Conservation (phyloP, 208 protist genomes). For the Crithidia thermophila region DNA sequence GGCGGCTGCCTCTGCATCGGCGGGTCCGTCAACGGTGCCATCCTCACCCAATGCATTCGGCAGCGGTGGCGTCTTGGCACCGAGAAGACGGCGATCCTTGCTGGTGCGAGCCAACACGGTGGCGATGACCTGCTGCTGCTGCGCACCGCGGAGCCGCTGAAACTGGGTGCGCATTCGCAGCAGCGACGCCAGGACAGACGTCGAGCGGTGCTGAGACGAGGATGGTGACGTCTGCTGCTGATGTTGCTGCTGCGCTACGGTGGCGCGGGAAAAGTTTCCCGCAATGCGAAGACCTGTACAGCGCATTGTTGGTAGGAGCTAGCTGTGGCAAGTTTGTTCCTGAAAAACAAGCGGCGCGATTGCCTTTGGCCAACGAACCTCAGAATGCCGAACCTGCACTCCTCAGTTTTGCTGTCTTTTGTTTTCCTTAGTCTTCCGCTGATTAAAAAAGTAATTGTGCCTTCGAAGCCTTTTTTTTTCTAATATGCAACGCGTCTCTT, state of each 20-base stretch:
- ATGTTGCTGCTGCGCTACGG: neutral
- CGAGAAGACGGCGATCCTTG: constrained; percentile 5
- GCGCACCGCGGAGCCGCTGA: constrained; percentile 24
- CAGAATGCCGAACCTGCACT: too few species aligned
- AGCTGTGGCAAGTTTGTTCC: too few species aligned
- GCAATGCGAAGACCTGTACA: neutral
- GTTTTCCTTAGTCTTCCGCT: too few species aligned
- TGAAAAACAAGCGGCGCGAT: neutral
- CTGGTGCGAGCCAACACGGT: constrained; percentile 6
- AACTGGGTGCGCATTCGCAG: constrained; percentile 51
- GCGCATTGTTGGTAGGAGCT: constrained; percentile 6
- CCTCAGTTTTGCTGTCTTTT: too few species aligned
- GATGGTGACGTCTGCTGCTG: constrained; percentile 4
- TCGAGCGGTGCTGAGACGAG: constrained; percentile 17
- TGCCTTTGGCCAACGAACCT: too few species aligned
- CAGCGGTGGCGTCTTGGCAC: neutral
- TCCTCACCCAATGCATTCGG: neutral
- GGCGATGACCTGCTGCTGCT: constrained; percentile 30
- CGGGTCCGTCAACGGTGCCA: neutral
- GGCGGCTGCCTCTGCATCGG: neutral
- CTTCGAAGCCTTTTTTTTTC: too few species aligned
- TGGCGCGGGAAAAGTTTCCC: constrained; percentile 6
- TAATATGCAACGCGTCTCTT: too few species aligned
- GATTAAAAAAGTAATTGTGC: too few species aligned
- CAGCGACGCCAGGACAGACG: constrained; percentile 40